Conservation (phyloP, 495 filamentous ascomycete genomes). For the Aspergillus steynii region DNA sequence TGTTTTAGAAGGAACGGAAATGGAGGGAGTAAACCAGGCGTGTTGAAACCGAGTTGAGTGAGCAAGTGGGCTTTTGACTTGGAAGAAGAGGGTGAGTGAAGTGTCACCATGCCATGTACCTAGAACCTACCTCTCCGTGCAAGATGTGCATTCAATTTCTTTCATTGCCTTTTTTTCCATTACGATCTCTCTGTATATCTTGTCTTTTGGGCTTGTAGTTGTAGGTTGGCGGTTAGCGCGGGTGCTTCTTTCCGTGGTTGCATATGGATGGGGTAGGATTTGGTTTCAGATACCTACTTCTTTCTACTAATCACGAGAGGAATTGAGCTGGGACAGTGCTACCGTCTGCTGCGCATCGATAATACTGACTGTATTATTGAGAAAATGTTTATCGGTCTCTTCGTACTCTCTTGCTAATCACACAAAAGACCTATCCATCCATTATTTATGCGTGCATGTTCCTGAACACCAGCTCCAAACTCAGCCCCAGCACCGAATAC, state of each 20-base stretch:
- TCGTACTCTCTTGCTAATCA: background rate
- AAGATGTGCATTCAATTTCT: background rate
- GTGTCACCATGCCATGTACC: background rate
- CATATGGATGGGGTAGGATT: no score
- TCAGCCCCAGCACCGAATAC: background rate
- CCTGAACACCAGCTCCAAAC: background rate
- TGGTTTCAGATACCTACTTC: no score
- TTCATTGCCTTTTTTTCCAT: background rate
- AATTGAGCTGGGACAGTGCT: no score
- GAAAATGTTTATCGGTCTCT: no score
- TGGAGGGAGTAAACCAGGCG: no score
- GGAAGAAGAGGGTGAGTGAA: background rate
- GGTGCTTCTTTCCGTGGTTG: no score
- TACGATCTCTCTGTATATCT: background rate
- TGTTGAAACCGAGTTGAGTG: no score
- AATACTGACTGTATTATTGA: no score
- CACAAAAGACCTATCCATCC: background rate
- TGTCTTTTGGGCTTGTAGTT: background rate
- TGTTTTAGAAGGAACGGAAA: no score
- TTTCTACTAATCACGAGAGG: no score
- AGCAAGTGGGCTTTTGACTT: no score
- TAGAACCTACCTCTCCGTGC: constrained; percentile 1
- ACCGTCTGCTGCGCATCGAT: no score
- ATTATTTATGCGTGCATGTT: background rate
- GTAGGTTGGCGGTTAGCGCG: background rate